Evolutionary conservation across 768 basidiomycete genomes (phyloP), one percentile per base, ranked within the genome.

Genomic region (Leucocoprinus birnbaumii): DNA sequence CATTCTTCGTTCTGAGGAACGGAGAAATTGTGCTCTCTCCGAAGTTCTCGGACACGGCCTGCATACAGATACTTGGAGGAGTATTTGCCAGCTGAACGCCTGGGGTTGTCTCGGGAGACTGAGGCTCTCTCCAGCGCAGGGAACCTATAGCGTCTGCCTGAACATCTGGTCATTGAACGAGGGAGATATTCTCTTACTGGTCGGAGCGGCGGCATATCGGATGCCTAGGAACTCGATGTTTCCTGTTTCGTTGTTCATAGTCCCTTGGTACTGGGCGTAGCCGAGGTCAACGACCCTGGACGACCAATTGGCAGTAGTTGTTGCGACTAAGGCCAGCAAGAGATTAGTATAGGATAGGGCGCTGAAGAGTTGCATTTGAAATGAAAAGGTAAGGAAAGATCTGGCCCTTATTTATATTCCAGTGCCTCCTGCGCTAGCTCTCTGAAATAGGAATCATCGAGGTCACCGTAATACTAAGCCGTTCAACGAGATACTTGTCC

Each of bases 141-240:
- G 38, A 3, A 11, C 38, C 38, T 38, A 38, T 14, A 38, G n/a
- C 9, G 38, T 10, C 13, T 31, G 11, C 11, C 9, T 38, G 8
- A 11, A 16, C n/a, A 14, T 4, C 4, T 38, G 38, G 13, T 38
- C 38, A 38, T 13, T 7, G n/a, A n/a, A 38, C 38, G 11, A n/a
- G 38, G 38, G 8, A n/a, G 13, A 38, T 11, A n/a, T n/a, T n/a
- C n/a, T n/a, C 27, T 10, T 18, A 50, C 26, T 79, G 24, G 70
- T 55, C 2, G 80, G 80, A 18, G 78, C 65, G 16, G 75, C 77
- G 16, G 82, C 80, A 63, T 77, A 83, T 8, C 79, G 72, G 40
- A 80, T 69, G 0, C 74, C 74, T 6, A 77, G 66, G 55, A 76
- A 79, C 9, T 63, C 58, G 0, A 70, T 71, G 53, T 73, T 68